These are phyloP conservation scores for Kwoniella shandongensis DNA, from an alignment of 768 basidiomycete genomes.

Conservation along the genomic window DNA sequence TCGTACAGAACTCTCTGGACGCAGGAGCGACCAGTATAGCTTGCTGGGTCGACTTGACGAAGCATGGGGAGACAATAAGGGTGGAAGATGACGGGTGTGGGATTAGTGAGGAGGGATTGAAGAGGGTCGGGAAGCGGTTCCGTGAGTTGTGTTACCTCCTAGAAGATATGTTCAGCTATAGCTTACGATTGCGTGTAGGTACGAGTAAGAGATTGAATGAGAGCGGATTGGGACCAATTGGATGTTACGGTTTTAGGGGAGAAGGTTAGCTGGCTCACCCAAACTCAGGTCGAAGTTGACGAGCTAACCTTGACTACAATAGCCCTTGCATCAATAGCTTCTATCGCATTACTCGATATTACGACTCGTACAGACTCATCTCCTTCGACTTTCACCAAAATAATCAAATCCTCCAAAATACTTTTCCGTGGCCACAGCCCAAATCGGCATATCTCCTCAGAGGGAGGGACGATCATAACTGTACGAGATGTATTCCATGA, in stretches of 20 bases:
- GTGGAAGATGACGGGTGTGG: slow-evolving; percentile 83
- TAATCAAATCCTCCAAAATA: slow-evolving; percentile 70
- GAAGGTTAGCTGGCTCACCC: slow-evolving; percentile 65
- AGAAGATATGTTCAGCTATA: too few species aligned
- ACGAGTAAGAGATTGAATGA: slow-evolving; percentile 22
- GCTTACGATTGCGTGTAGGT: slow-evolving; percentile 2
- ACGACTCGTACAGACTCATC: slow-evolving; percentile 69
- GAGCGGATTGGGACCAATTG: slow-evolving; percentile 4
- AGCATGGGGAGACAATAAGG: slow-evolving; percentile 72
- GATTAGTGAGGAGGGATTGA: slow-evolving; percentile 65
- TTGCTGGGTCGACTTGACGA: slow-evolving; percentile 67
- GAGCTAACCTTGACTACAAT: neutral
- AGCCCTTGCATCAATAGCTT: slow-evolving; percentile 83
- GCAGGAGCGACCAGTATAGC: slow-evolving; percentile 70
- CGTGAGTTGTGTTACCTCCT: slow-evolving; percentile 57
- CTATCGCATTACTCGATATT: slow-evolving; percentile 77
- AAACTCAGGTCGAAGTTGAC: neutral
- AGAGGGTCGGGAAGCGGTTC: slow-evolving; percentile 65
- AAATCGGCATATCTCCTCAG: slow-evolving; percentile 60
- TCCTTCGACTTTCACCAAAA: slow-evolving; percentile 69
- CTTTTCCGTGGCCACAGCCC: slow-evolving; percentile 70
- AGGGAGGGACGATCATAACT: slow-evolving; percentile 74
- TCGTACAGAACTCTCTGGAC: slow-evolving; percentile 87
- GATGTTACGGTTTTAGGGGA: slow-evolving; percentile 85
- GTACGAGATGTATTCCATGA: slow-evolving; percentile 89